Conservation (phyloP, 352 stramenopile species). For the Globisporangium abappressorium region DNA sequence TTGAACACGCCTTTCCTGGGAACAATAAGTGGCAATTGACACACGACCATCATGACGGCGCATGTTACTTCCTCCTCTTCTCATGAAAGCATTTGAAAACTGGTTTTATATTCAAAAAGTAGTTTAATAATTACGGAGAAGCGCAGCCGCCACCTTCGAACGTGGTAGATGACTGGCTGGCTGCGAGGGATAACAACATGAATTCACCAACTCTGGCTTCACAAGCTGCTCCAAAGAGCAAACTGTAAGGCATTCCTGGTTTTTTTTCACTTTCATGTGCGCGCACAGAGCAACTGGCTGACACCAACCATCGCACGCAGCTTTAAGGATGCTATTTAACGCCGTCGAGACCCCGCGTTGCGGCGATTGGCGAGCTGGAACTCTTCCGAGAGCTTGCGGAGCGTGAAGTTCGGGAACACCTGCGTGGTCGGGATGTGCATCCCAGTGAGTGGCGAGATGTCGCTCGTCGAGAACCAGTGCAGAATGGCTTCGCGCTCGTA, state of each 20-base stretch:
- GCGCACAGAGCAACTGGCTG: background rate
- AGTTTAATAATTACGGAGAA: conserved; percentile 10
- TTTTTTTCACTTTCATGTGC: background rate
- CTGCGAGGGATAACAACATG: background rate
- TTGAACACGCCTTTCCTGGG: background rate
- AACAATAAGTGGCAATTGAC: background rate
- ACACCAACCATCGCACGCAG: background rate
- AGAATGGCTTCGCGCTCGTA: conserved; percentile 95
- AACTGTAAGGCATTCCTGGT: background rate
- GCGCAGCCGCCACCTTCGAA: background rate
- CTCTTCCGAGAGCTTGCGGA: conserved; percentile 68
- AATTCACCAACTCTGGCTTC: background rate
- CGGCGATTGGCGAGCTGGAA: conserved; percentile 29
- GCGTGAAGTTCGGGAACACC: conserved; percentile 70
- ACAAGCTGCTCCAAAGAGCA: background rate
- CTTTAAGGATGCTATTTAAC: background rate
- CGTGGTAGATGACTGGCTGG: background rate
- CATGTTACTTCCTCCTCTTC: background rate
- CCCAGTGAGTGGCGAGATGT: conserved; percentile 79
- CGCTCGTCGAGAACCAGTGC: conserved; percentile 89
- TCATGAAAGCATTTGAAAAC: background rate
- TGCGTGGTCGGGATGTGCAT: conserved; percentile 70
- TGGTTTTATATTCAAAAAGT: conserved; percentile 6
- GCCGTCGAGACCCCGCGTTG: conserved; percentile 12
- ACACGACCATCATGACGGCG: too few relatives aligned